Base-by-base conservation (phyloP, 768 basidiomycete genomes). In the Zangia roseola region DNA sequence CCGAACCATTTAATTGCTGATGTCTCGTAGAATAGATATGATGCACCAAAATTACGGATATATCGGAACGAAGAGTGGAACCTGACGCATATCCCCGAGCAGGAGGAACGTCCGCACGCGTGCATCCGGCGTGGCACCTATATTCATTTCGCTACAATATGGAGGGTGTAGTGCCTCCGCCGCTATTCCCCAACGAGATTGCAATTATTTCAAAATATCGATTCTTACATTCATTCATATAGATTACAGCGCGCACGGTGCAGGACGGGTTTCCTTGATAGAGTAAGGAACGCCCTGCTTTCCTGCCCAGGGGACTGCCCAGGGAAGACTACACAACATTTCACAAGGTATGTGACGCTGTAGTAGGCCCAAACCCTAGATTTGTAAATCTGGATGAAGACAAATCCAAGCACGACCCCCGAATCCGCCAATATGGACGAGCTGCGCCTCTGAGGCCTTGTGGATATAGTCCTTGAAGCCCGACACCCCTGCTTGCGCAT, bases 401-500 rank as follows among this genome's bases (percentile, higher is more conserved):
- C 53, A 9, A 54, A 65, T 57, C 77, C 77, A 77, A 9, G 69
- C 71, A 13, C 47, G 31, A 5, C 67, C 67, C 23, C 64, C 69
- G 36, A 34, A 37, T 4, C 74, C 76, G 24, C 78, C 79, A 13
- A 69, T 63, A 35, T 69, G 65, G 44, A 79, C 54, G 25, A 80
- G 63, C 20, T 67, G 70, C 13, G 54, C 62, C 47, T 70, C 60
- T 33, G 65, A 62, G 12, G 79, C 79, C 45, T 70, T 50, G 9
- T 51, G 54, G 12, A 67, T 43, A 52, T 80, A 81, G 35, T 74
- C 69, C 16, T 62, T 62, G 52, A 80, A 77, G 21, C 59, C 70
- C 6, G 67, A 24, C 5, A 71, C 74, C 2, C 75, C 73, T 10
- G 73, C 76, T 28, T 59, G 58, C 56, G 60, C 55, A 44, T 78